phyloP scores from a whole-genome alignment of 192 early-diverging fungal species.

The Anaeromyces robustus region DNA sequence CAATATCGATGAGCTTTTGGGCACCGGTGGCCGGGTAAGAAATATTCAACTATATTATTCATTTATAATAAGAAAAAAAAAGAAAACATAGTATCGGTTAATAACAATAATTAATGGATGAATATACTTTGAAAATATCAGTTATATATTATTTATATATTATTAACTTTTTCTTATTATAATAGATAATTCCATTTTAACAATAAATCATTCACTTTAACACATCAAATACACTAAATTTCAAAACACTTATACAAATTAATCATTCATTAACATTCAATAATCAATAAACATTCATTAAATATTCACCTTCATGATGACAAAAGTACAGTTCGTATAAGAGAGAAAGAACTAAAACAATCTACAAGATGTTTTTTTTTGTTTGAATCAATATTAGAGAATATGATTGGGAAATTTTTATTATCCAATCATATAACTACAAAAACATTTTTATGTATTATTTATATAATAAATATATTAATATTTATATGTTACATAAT shows the following conservation, averaged over 20 bases:
- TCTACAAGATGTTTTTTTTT: neutral
- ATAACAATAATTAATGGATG: too few species aligned
- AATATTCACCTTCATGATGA: neutral
- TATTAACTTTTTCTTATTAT: too few species aligned
- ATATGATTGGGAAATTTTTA: neutral
- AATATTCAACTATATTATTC: slow-evolving; percentile 73
- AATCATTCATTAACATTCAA: neutral
- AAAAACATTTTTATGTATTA: neutral
- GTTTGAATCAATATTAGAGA: neutral
- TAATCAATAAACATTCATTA: neutral
- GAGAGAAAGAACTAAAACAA: neutral
- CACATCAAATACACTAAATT: too few species aligned
- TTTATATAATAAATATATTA: too few species aligned
- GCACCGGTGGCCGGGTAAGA: slow-evolving; percentile 95
- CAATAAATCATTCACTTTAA: too few species aligned
- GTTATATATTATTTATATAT: too few species aligned
- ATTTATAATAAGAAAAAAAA: too few species aligned
- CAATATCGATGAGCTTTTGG: slow-evolving; percentile 94
- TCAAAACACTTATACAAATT: too few species aligned
- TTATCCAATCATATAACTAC: neutral
- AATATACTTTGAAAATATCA: too few species aligned
- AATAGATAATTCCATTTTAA: too few species aligned
- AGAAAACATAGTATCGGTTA: too few species aligned
- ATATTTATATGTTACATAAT: too few species aligned
- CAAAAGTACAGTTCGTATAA: neutral